Conservation (phyloP, 768 basidiomycete genomes). For the Agrocybe chaxingu region DNA sequence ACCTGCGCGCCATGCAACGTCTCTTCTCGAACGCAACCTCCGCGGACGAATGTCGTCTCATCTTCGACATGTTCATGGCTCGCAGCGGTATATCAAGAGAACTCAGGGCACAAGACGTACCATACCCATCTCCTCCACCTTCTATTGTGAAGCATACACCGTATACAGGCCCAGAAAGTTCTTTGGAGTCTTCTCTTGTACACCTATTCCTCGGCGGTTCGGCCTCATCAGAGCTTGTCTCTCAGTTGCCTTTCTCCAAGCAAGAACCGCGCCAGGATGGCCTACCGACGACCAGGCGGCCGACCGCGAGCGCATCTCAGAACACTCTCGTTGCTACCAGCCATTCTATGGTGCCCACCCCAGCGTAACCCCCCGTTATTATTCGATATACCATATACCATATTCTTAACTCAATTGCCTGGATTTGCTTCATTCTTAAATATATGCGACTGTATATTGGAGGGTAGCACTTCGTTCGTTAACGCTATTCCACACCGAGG, state of each 20-base stretch:
- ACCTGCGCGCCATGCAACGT: constrained; percentile 65
- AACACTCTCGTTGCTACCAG: not conserved
- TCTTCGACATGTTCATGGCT: constrained; percentile 79
- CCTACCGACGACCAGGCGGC: not conserved
- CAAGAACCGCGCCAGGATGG: constrained; percentile 9
- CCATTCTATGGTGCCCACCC: not conserved
- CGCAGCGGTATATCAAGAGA: constrained; percentile 46
- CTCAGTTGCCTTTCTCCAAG: constrained; percentile 5
- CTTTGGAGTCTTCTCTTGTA: constrained; percentile 49
- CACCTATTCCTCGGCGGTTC: constrained; percentile 29
- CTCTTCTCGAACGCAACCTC: constrained; percentile 66
- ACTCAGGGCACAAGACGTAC: constrained; percentile 25
- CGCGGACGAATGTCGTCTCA: constrained; percentile 80
- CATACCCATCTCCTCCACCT: constrained; percentile 32
- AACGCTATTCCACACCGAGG: not conserved
- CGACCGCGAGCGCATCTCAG: not conserved
- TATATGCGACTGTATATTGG: constrained; percentile 7
- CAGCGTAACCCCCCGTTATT: not conserved
- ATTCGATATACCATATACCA: constrained; percentile 16
- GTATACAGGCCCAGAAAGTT: constrained; percentile 20
- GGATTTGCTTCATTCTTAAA: constrained; percentile 14
- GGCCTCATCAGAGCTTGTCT: constrained; percentile 8
- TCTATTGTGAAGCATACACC: constrained; percentile 24
- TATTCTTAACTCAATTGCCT: constrained; percentile 7
- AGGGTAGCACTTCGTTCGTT: constrained; percentile 5